Base-by-base conservation (phyloP, 2,329 filamentous ascomycete species). In the Westerdykella aurantiaca region DNA sequence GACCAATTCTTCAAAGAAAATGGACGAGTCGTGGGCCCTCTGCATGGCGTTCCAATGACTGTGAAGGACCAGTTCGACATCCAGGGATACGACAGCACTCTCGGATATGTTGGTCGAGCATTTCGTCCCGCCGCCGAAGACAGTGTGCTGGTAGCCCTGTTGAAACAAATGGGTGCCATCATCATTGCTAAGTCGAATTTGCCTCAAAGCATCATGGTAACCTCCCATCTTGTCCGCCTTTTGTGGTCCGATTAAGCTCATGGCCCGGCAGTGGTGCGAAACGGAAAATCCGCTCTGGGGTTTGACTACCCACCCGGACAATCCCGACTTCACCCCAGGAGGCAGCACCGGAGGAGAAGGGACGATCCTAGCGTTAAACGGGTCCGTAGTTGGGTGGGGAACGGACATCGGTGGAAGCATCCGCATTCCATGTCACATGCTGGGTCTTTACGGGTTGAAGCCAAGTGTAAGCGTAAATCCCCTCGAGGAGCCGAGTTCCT, bases 101-200 rank as follows among this genome's bases (percentile, higher is more conserved):
- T 83, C 71, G 81, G 80, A 11, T 84, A 83, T 54, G 70, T 83
- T 18, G 79, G 80, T n/a, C 81, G 80, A 74, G 76, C 75, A 0
- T 75, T 75, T 42, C 57, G 69, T 1, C 76, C 76, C 0, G 76
- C 77, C 1, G 44, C 47, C 0, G 66, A 75, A 7, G 72, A 81
- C 53, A 73, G 73, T 4, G 67, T 70, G 1, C 48, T 83, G n/a
- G 76, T 75, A 6, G 78, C 76, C 0, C 78, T 81, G 50, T 65
- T 83, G 61, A 80, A 77, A 40, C 65, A 72, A 34, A 72, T 73
- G 46, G 71, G 69, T 3, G 76, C 68, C 46, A 73, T 69, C 25
- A 76, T 69, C 55, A 69, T 66, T 66, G 63, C 59, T 60, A 71
- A 34, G 74, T 74, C 50, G 72, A 85, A 63, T 76, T 3, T 81